These are phyloP conservation scores for Phaeodactylum tricornutum DNA, from an alignment of 108 stramenopile genomes.

Conservation along the genomic window DNA sequence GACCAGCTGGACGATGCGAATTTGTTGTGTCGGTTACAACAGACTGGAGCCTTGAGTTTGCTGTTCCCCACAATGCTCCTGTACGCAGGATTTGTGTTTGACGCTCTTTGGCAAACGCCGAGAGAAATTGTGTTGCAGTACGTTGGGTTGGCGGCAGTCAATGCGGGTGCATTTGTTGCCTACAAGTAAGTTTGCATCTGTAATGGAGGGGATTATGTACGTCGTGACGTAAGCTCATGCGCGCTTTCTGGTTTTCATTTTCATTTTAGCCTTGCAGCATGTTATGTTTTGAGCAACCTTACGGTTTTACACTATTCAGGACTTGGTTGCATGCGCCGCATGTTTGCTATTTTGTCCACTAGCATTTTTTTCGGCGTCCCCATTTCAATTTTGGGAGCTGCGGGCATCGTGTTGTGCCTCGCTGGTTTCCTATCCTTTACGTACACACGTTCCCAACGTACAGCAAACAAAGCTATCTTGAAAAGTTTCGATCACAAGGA, in stretches of 20 bases:
- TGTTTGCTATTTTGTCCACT: constrained; percentile 66
- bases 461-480: no score
- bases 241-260: no score
- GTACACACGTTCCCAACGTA: constrained; percentile 2
- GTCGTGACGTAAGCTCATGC: no score
- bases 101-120: not conserved
- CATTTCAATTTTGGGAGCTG: constrained; percentile 26
- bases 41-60: constrained; percentile 43
- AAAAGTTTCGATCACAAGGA: no score
- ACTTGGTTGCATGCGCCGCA: constrained; percentile 63
- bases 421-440: constrained; percentile 50
- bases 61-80: constrained; percentile 19
- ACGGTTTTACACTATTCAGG: constrained; percentile 72
- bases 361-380: constrained; percentile 51
- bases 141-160: constrained; percentile 31
- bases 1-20: constrained; percentile 46
- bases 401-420: constrained; percentile 50
- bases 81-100: not conserved
- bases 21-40: constrained; percentile 69
- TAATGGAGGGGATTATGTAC: not conserved
- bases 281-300: constrained; percentile 47
- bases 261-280: constrained; percentile 29
- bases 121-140: constrained; percentile 6
- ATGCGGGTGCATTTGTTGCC: constrained; percentile 54
- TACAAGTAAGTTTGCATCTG: constrained; percentile 57